These are phyloP conservation scores for Stentor coeruleus DNA, from an alignment of 73 alveolate genomes.

Conservation along the genomic window DNA sequence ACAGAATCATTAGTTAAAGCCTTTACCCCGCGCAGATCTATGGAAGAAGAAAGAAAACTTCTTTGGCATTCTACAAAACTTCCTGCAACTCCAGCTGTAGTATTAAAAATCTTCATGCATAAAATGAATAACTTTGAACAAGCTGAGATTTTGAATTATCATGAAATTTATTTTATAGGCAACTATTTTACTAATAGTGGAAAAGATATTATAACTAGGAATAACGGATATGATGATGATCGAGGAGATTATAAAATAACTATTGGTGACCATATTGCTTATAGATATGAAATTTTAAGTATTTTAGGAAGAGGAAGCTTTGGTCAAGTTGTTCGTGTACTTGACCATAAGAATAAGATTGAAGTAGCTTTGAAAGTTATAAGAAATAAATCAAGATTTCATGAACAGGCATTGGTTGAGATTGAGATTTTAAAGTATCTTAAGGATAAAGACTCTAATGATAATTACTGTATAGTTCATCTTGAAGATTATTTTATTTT, in stretches of 20 bases:
- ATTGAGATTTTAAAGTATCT: conserved; percentile 26
- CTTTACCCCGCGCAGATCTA: neutral
- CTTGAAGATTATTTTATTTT: conserved; percentile 56
- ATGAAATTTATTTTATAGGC: conserved; percentile 51
- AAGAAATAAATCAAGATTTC: conserved; percentile 16
- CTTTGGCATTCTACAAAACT: neutral
- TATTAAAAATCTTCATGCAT: neutral
- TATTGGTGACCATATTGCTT: conserved; percentile 27
- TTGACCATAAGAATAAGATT: conserved; percentile 20
- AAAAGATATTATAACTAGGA: neutral
- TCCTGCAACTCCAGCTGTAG: neutral
- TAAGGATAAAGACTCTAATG: conserved; percentile 44
- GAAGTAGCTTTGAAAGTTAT: conserved; percentile 1
- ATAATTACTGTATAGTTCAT: conserved; percentile 38
- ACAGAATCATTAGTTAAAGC: neutral
- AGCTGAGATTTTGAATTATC: conserved; percentile 54
- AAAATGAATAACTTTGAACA: conserved; percentile 51
- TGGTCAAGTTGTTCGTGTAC: conserved; percentile 7
- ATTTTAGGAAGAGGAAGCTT: conserved; percentile 23
- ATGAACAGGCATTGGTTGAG: conserved; percentile 22
- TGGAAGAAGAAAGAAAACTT: neutral
- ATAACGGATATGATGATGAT: conserved; percentile 16
- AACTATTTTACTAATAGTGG: neutral
- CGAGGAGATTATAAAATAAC: conserved; percentile 13
- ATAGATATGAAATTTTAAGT: conserved; percentile 23